Conservation (phyloP, 805 yeast genomes). For the Monosporozyma aerobia region DNA sequence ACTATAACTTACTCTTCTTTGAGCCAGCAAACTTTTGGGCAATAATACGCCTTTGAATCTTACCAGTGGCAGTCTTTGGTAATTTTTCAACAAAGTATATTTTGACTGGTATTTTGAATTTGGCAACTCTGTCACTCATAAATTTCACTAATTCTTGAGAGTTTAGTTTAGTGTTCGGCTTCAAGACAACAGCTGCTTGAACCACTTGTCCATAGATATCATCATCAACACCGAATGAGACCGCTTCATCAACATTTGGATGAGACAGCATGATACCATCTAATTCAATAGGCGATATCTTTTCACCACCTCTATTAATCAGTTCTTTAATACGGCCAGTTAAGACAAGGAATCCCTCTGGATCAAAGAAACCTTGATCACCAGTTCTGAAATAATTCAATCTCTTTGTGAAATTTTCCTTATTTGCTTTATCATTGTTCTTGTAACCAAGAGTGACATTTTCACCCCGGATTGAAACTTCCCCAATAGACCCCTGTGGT, state of each 20-base stretch:
- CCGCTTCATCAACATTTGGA: constrained; percentile 61
- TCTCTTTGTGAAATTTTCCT: constrained; percentile 49
- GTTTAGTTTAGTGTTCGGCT: constrained; percentile 31
- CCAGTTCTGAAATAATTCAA: constrained; percentile 66
- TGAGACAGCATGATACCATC: constrained; percentile 53
- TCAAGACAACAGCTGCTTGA: constrained; percentile 58
- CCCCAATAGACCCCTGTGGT: constrained; percentile 51
- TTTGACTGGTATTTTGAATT: constrained; percentile 52
- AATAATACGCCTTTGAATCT: constrained; percentile 59
- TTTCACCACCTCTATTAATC: constrained; percentile 72
- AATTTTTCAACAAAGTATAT: constrained; percentile 49
- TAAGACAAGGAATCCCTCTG: constrained; percentile 48
- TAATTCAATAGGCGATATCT: constrained; percentile 63
- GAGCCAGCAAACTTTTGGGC: constrained; percentile 39
- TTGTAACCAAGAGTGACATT: constrained; percentile 67
- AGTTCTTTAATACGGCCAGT: constrained; percentile 69
- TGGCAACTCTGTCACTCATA: constrained; percentile 39
- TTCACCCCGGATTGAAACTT: constrained; percentile 57
- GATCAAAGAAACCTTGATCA: constrained; percentile 59
- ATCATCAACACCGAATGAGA: constrained; percentile 59
- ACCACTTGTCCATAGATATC: constrained; percentile 63
- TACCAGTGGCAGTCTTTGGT: constrained; percentile 75
- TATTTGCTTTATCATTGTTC: constrained; percentile 62
- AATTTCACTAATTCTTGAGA: constrained; percentile 39
- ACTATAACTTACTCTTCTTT: background rate